A percentile compares a stretch with the other conserved stretches of the same genome.
These are phyloP conservation scores for Francoa sonchifolia DNA, from an alignment of 441 rosid genomes.

Conservation along the genomic window DNA sequence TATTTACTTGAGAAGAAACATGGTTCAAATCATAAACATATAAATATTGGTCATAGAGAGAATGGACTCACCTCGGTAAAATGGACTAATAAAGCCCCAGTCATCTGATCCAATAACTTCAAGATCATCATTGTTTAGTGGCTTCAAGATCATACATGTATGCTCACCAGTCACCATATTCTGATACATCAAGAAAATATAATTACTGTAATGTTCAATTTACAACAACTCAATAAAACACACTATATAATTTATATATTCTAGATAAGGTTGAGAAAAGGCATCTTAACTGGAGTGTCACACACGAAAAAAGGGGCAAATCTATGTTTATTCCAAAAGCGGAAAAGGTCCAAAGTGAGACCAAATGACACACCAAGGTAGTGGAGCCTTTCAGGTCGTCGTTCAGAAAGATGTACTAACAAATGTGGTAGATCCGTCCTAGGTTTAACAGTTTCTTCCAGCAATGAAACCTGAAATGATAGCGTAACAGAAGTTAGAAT, in stretches of 20 bases:
- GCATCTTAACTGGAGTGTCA: slow-evolving; percentile 71
- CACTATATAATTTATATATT: not conserved
- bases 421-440: slow-evolving; percentile 76
- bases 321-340: slow-evolving; percentile 86
- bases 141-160: slow-evolving; percentile 82
- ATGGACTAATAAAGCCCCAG: slow-evolving; percentile 86
- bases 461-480: slow-evolving; percentile 59
- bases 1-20: slow-evolving; percentile 2
- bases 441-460: slow-evolving; percentile 78
- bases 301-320: slow-evolving; percentile 89
- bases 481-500: slow-evolving; percentile 5
- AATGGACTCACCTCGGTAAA: slow-evolving; percentile 56
- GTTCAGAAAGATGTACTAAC: slow-evolving; percentile 73
- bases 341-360: slow-evolving; percentile 87
- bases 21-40: not conserved
- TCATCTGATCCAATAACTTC: slow-evolving; percentile 52
- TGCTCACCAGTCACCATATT: slow-evolving; percentile 90
- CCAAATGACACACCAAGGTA: slow-evolving; percentile 96
- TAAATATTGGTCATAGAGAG: not conserved
- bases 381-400: slow-evolving; percentile 81
- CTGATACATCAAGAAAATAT: slow-evolving; percentile 26
- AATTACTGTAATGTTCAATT: no score
- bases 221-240: not conserved
- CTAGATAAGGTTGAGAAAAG: not conserved
- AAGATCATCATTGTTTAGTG: slow-evolving; percentile 56